These are phyloP conservation scores for Udeniomyces megalosporus DNA, from an alignment of 768 basidiomycete genomes.

Conservation along the genomic window DNA sequence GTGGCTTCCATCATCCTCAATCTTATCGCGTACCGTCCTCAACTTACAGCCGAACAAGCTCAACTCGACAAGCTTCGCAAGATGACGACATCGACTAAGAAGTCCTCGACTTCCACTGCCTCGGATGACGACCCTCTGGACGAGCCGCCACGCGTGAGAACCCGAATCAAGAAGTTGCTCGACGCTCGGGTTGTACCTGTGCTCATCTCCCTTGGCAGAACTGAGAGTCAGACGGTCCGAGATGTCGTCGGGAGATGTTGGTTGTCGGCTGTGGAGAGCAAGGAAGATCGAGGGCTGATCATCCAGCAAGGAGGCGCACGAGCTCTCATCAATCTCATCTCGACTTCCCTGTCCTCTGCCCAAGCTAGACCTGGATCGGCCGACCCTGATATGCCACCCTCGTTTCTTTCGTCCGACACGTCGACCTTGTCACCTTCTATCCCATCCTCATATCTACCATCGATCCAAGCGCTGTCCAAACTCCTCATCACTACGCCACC, in stretches of 20 bases:
- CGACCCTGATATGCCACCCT: not conserved
- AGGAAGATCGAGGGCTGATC: slow-evolving; percentile 56
- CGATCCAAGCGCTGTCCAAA: slow-evolving; percentile 81
- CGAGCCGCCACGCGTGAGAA: slow-evolving; percentile 48
- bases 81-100: slow-evolving; percentile 42
- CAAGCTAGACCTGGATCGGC: not conserved
- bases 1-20: slow-evolving; percentile 59
- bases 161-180: slow-evolving; percentile 44
- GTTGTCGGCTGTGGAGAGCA: slow-evolving; percentile 58
- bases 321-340: slow-evolving; percentile 27
- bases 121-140: slow-evolving; percentile 37
- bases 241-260: slow-evolving; percentile 44
- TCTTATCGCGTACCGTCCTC: slow-evolving; percentile 52
- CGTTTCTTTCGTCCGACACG: not conserved
- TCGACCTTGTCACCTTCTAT: not conserved
- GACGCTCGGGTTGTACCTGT: slow-evolving; percentile 48
- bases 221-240: slow-evolving; percentile 52
- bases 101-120: slow-evolving; percentile 16
- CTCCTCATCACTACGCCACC: slow-evolving; percentile 85
- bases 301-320: slow-evolving; percentile 65
- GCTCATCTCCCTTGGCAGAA: slow-evolving; percentile 41
- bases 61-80: slow-evolving; percentile 63
- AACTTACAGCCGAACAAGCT: slow-evolving; percentile 58
- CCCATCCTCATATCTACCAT: slow-evolving; percentile 21
- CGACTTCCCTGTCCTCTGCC: not conserved